phyloP scores from a whole-genome alignment of 495 filamentous ascomycete species.

The Daldinia childiae region DNA sequence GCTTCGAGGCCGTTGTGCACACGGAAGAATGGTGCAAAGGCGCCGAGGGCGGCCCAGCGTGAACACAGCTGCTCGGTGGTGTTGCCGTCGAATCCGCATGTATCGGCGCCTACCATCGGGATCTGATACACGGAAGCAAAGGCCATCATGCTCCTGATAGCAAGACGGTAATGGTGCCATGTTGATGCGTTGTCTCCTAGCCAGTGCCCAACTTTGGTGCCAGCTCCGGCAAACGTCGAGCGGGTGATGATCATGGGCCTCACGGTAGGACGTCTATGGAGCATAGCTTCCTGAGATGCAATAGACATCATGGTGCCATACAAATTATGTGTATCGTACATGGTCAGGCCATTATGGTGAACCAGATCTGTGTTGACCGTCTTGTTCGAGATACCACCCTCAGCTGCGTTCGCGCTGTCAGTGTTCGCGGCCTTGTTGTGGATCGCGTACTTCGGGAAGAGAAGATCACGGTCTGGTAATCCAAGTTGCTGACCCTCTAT shows the following conservation, averaged over 20 bases:
- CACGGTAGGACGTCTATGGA: constrained; percentile 68
- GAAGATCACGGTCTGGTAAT: constrained; percentile 70
- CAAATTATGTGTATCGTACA: constrained; percentile 86
- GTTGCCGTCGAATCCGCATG: constrained; percentile 78
- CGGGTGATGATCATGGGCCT: constrained; percentile 86
- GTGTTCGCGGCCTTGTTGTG: constrained; percentile 67
- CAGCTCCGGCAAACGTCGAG: constrained; percentile 84
- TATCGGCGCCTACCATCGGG: constrained; percentile 85
- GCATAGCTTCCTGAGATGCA: constrained; percentile 73
- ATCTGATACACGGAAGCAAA: constrained; percentile 86
- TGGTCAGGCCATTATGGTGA: constrained; percentile 73
- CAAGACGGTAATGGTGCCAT: constrained; percentile 77
- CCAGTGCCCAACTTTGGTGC: constrained; percentile 83
- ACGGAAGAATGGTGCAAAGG: constrained; percentile 85
- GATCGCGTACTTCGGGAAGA: constrained; percentile 79
- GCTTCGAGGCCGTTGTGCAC: constrained; percentile 65
- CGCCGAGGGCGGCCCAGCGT: constrained; percentile 83
- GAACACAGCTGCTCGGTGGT: constrained; percentile 83
- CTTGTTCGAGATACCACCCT: constrained; percentile 72
- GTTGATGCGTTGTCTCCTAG: constrained; percentile 81
- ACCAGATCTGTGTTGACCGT: constrained; percentile 80
- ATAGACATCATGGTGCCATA: constrained; percentile 89
- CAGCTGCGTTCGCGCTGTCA: constrained; percentile 57
- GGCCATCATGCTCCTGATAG: constrained; percentile 73
- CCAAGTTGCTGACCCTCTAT: constrained; percentile 58